Base-by-base conservation (phyloP, 495 filamentous ascomycete genomes). In the Immersiella caudata region DNA sequence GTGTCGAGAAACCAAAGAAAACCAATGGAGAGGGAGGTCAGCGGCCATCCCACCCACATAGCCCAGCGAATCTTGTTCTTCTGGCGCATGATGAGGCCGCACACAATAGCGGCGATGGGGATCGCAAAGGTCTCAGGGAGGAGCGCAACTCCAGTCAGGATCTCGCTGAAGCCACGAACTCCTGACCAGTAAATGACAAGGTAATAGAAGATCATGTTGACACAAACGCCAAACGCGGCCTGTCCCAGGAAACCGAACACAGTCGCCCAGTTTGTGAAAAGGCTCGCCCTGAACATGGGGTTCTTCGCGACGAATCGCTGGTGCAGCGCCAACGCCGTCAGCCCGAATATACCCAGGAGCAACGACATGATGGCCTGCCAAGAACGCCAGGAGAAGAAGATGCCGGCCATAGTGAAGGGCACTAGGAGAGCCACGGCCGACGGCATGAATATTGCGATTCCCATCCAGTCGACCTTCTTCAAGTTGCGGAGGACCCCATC, bases 111-210 rank as follows among this genome's bases (percentile, higher is more conserved):
- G 11, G 83, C 79, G 11, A 82, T 78, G 2, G 83, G 74, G 0
- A 85, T 79, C 20, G 27, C 55, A n/a, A 73, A 22, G 7, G 85
- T 86, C 64, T 84, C 79, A 0, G 88, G 87, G 61, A 91, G 81
- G 6, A 91, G 70, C 1, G 85, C 81, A 5, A 92, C 76, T 4
- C 90, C 89, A 0, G 87, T 78, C n/a, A 88, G 69, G 52, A 88
- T 85, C 0, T 86, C 79, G 7, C 81, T 76, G 67, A 86, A 82
- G 29, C 80, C 82, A 68, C 89, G 86, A 33, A 90, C 84, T 8
- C 85, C 87, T 70, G 89, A 82, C 67, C 87, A 90, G 75, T 90
- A 93, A 0, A 93, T 75, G 0, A 89, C 84, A 26, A 90, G 73
- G 60, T 89, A 91, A 69, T 92, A 91, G 1, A 93, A 75, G 0